Evolutionary conservation across 768 basidiomycete species (phyloP), one percentile per base, ranked within the genome.

Genomic region (Mycena polygramma): DNA sequence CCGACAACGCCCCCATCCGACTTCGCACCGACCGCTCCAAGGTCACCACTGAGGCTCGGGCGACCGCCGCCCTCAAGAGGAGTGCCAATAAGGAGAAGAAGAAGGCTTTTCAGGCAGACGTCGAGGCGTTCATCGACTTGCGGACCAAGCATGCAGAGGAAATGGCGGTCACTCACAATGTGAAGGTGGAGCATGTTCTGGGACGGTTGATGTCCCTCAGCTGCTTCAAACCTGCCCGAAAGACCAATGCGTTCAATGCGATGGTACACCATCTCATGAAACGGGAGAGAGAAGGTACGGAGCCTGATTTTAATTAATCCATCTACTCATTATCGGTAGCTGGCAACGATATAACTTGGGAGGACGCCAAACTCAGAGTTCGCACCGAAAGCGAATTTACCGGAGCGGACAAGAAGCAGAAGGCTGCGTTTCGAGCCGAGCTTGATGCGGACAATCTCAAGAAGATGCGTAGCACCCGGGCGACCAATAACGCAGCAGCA

Each of bases 11-110:
- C n/a, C n/a, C n/a, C n/a, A n/a, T n/a, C n/a, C n/a, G n/a, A n/a
- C n/a, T n/a, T n/a, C n/a, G n/a, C n/a, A n/a, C n/a, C n/a, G n/a
- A n/a, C n/a, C n/a, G n/a, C n/a, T n/a, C n/a, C n/a, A n/a, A n/a
- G n/a, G n/a, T n/a, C n/a, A n/a, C n/a, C n/a, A n/a, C n/a, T n/a
- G n/a, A n/a, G n/a, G 30, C 22, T 11, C 43, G 41, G 19, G 41
- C 58, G 17, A 35, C 58, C 45, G 43, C 26, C 7, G 10, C 46
- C 43, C 45, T 46, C 26, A 59, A 7, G 58, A 46, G 45, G 11
- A 6, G 58, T 45, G 58, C 41, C 58, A 59, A 59, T 26, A 20
- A 24, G 37, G 37, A 26, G 48, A 58, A 58, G 17, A 43, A 24
- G 39, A 7, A 35, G 45, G 30, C 30, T 2, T 51, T 63, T 13